These are phyloP conservation scores for Grigorovia transvaalensis DNA, from an alignment of 805 yeast species.

Conservation along the genomic window DNA sequence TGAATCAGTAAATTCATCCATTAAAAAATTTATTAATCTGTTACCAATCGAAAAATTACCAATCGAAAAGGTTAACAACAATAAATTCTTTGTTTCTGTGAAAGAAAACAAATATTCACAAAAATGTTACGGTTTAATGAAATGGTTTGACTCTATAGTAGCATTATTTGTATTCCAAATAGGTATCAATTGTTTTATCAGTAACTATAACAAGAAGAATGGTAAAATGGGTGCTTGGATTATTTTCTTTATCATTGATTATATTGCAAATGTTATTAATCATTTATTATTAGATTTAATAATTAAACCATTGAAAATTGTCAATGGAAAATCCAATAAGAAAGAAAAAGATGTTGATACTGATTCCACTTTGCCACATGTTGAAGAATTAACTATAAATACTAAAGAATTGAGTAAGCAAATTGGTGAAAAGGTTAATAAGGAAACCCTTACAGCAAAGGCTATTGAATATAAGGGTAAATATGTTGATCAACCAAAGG, in stretches of 20 bases:
- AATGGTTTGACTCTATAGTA: conserved; percentile 16
- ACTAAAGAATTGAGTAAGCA: conserved; percentile 20
- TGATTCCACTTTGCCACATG: conserved; percentile 14
- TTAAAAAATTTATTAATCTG: too few species aligned
- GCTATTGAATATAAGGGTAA: conserved; percentile 9
- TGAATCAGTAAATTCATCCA: not conserved
- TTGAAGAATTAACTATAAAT: conserved; percentile 21
- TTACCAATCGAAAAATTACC: not conserved
- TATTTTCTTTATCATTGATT: conserved; percentile 21
- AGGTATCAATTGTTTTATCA: conserved; percentile 20
- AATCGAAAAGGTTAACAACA: not conserved
- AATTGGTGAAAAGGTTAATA: conserved; percentile 15
- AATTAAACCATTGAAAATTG: conserved; percentile 20
- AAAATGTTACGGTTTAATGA: not conserved
- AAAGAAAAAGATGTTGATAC: conserved; percentile 1
- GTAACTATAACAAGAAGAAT: conserved; percentile 7
- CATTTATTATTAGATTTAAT: conserved; percentile 19
- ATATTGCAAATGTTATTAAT: conserved; percentile 24
- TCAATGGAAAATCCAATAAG: not conserved
- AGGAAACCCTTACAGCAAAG: conserved; percentile 4
- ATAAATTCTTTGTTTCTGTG: not conserved
- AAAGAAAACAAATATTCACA: not conserved
- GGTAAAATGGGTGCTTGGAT: conserved; percentile 22
- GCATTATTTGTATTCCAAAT: conserved; percentile 22
- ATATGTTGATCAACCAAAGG: conserved; percentile 17